Percentiles rank a stretch among this genome's conserved stretches.
Conservation (phyloP, 257 asterid genomes). For the Voacanga thouarsii region DNA sequence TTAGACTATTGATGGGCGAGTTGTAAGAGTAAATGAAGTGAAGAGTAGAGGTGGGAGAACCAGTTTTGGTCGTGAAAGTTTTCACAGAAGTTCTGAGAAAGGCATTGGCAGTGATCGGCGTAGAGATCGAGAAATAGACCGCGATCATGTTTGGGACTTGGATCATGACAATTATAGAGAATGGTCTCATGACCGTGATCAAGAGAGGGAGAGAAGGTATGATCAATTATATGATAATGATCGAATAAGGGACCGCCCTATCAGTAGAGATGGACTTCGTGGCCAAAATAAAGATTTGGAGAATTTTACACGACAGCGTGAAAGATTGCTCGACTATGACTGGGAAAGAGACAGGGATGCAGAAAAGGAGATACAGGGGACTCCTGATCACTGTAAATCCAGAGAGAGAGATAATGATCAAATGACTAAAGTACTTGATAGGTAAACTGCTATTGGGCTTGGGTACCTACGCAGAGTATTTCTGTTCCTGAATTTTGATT, state of each 20-base stretch:
- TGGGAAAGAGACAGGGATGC: slow-evolving; percentile 51
- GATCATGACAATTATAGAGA: slow-evolving; percentile 49
- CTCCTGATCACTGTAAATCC: slow-evolving; percentile 38
- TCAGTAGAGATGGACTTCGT: slow-evolving; percentile 46
- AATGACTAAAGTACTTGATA: slow-evolving; percentile 32
- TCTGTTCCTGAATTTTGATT: neutral
- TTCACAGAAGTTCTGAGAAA: slow-evolving; percentile 53
- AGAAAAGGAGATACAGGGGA: slow-evolving; percentile 48
- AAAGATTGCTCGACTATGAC: slow-evolving; percentile 51
- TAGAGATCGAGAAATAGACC: slow-evolving; percentile 52
- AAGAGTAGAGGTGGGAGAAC: slow-evolving; percentile 59
- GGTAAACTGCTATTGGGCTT: slow-evolving; percentile 31
- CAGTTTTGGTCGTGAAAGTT: slow-evolving; percentile 47
- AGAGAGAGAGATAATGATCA: slow-evolving; percentile 44
- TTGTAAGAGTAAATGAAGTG: slow-evolving; percentile 70
- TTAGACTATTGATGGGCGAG: slow-evolving; percentile 72
- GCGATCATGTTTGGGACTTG: slow-evolving; percentile 36
- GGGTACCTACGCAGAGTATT: slow-evolving; percentile 2
- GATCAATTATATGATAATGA: slow-evolving; percentile 40
- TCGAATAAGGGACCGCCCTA: slow-evolving; percentile 42
- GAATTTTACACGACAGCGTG: slow-evolving; percentile 43
- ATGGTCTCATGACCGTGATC: slow-evolving; percentile 48
- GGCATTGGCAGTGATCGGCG: slow-evolving; percentile 41
- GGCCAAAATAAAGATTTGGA: slow-evolving; percentile 36
- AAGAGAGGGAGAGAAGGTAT: slow-evolving; percentile 47